Evolutionary conservation across 2,329 filamentous ascomycete genomes (phyloP), one percentile per base, ranked within the genome.

Genomic region (Fusarium heterosporum): DNA sequence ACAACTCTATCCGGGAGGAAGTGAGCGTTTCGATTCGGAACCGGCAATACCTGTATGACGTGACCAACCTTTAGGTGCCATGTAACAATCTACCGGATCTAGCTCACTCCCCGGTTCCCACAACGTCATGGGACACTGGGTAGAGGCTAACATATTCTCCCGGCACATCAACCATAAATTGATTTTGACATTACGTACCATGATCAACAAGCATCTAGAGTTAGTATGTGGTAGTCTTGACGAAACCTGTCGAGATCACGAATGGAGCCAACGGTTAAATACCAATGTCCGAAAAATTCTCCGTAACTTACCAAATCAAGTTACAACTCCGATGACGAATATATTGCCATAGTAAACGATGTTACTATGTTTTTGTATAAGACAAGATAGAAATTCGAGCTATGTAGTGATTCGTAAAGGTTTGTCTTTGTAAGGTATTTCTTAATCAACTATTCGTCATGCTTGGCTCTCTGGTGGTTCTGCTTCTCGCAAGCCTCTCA

Each of bases 271-370:
- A 39, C 38, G 6, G 16, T 28, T 16, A 17, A 39, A 16, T 17
- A 10, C n/a, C 14, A 53, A 43, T 52, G 38, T 64, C 68, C 68
- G 68, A 70, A 42, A 70, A 9, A 60, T 66, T 68, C 67, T 68
- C 68, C 68, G 57, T 4, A 25, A 19, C 49, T 46, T 70, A 40
- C 68, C 64, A 48, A n/a, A 61, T 64, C 39, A 36, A 70, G 68
- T 34, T 43, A 63, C 41, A 66, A 4, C 29, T 25, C 64, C 68
- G 67, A 70, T 70, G 68, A 70, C 64, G 67, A 68, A 61, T 50
- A 28, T 22, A 49, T 28, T 39, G 16, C 55, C 13, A 34, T 32
- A n/a, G 30, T 32, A 39, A 26, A 38, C 29, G 19, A 58, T 54
- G 22, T 19, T 17, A 51, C 42, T 39, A 40, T 47, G 17, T 7